Percentiles rank a stretch among this genome's conserved stretches.
These are phyloP conservation scores for Citrullus colocynthis DNA, from an alignment of 306 rosid species.

Conservation along the genomic window DNA sequence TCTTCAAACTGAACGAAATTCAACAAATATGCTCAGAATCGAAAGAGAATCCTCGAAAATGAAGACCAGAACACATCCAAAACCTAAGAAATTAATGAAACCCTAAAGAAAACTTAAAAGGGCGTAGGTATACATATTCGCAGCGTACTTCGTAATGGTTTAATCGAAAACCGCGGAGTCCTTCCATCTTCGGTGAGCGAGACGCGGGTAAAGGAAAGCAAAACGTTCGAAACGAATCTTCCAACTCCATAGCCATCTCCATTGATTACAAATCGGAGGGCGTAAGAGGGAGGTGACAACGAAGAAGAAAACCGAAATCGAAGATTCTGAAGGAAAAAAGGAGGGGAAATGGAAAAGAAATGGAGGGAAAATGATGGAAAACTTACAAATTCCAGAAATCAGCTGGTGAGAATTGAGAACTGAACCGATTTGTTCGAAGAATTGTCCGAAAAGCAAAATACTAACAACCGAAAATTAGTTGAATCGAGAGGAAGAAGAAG, in stretches of 20 bases:
- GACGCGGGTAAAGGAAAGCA: constrained; percentile 31
- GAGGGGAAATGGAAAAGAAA: constrained; percentile 14
- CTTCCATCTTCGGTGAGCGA: constrained; percentile 36
- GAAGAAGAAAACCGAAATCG: constrained; percentile 1
- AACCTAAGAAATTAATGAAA: constrained; percentile 3
- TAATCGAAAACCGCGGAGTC: constrained; percentile 41
- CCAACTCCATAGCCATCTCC: constrained; percentile 57
- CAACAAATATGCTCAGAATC: constrained; percentile 10
- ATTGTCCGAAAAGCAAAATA: neutral
- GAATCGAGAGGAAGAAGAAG: neutral
- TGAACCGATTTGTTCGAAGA: constrained; percentile 16
- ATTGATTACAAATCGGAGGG: constrained; percentile 21
- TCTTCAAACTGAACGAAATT: constrained; percentile 12
- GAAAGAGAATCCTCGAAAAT: constrained; percentile 14
- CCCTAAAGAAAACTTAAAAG: constrained; percentile 24
- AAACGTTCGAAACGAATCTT: constrained; percentile 34
- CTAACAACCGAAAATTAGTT: neutral
- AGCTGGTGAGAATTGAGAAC: neutral
- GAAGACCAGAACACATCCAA: constrained; percentile 12
- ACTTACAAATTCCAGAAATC: neutral
- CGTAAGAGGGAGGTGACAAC: neutral
- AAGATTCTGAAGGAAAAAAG: constrained; percentile 9
- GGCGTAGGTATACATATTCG: constrained; percentile 31
- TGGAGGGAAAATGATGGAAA: neutral
- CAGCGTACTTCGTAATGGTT: constrained; percentile 37